Evolutionary conservation across 179 eudicot genomes (phyloP).

Genomic region (Corrigiola litoralis): DNA sequence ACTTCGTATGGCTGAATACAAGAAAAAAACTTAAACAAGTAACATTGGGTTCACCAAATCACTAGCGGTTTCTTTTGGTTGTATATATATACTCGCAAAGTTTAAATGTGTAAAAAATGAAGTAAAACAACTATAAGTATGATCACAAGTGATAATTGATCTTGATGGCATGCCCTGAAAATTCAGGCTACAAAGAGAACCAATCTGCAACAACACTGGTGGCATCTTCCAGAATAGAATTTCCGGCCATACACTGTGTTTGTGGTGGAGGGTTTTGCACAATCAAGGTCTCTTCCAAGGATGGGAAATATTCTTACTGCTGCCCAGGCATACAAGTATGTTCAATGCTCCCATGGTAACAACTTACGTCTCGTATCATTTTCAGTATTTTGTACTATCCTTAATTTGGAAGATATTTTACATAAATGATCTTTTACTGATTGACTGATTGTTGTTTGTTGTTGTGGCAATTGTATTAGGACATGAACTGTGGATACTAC

Average conservation of each 20-base stretch:
- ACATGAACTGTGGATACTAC: not conserved
- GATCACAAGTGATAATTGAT: no score
- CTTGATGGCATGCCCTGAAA: no score
- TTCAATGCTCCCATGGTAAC: not conserved
- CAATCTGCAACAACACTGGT: not conserved
- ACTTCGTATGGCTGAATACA: no score
- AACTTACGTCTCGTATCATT: no score
- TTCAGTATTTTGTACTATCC: no score
- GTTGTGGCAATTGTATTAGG: not conserved
- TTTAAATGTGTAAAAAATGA: no score
- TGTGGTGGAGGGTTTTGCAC: conserved; percentile 10
- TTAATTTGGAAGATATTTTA: no score
- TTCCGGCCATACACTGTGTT: not conserved
- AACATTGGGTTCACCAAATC: no score
- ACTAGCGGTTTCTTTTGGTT: no score
- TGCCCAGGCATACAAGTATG: not conserved
- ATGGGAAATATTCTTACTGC: not conserved
- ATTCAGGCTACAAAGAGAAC: not conserved
- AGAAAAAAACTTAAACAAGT: no score
- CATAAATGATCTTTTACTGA: not conserved
- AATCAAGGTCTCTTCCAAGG: not conserved
- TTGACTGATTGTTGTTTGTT: not conserved
- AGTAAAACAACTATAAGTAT: not conserved
- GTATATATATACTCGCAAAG: no score
- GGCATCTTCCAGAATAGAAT: not conserved